Evolutionary conservation across 192 early-diverging fungal species (phyloP), one percentile per base, ranked within the genome.

Genomic region (Lunasporangiospora selenospora): DNA sequence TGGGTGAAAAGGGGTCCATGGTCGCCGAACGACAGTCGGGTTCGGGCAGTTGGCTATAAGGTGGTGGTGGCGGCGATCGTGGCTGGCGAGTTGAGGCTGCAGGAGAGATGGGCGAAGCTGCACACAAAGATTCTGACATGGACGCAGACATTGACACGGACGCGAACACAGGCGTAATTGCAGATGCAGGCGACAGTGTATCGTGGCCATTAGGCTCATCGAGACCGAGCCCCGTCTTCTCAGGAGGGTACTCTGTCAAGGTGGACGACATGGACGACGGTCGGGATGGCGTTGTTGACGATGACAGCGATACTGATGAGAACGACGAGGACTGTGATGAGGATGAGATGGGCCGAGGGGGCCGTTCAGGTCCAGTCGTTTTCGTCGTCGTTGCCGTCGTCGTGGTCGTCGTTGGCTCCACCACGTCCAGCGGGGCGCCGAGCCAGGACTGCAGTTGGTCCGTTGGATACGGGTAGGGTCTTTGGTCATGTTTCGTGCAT

Each of bases 51-150:
- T 51, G 56, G 18, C 56, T 67, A 59, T 71, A 71, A 37, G 67
- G 67, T 23, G 67, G 67, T 23, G 67, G 67, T 2, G 59, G 67
- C 3, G 59, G 59, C 0, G 67, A 62, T 3, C 47, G 67, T 18
- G 30, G 39, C 21, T 57, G 2, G 67, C 67, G 13, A 71, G 40
- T 23, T 71, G 62, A 18, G 47, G 67, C 26, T 62, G 67, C 6
- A 62, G 53, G 6, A 62, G 51, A 23, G 10, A 46, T 6, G 4
- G 4, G 27, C 18, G 9, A 7, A 9, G 18, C 30, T 7, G 65
- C n/a, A n/a, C n/a, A n/a, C n/a, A n/a, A n/a, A n/a, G n/a, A n/a
- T n/a, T n/a, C n/a, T n/a, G n/a, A n/a, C n/a, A n/a, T n/a, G n/a
- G n/a, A n/a, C n/a, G n/a, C n/a, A n/a, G n/a, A n/a, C n/a, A n/a